These are phyloP conservation scores for Camelina neglecta DNA, from an alignment of 345 rosid species.

Conservation along the genomic window DNA sequence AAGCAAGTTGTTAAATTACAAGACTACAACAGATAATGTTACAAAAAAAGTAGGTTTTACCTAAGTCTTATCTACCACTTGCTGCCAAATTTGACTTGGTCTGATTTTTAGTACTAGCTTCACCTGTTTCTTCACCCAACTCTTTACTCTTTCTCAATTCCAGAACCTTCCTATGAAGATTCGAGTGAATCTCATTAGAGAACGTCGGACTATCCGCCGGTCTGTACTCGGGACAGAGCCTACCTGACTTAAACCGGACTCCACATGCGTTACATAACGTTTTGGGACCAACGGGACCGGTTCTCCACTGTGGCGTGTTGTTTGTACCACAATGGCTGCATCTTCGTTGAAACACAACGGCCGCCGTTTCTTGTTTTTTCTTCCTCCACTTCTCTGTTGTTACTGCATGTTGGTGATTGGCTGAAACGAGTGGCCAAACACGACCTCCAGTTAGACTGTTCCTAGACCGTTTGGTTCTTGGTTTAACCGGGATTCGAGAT, in stretches of 20 bases:
- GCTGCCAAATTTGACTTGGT: conserved; percentile 47
- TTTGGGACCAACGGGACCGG: conserved; percentile 98
- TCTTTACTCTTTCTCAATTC: conserved; percentile 73
- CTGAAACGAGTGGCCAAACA: conserved; percentile 55
- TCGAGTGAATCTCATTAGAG: conserved; percentile 79
- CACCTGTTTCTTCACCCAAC: conserved; percentile 44
- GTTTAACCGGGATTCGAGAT: conserved; percentile 65
- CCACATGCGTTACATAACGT: conserved; percentile 99
- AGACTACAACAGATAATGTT: conserved; percentile 41
- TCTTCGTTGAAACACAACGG: conserved; percentile 61
- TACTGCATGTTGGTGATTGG: conserved; percentile 43
- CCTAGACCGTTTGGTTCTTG: conserved; percentile 56
- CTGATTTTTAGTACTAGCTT: conserved; percentile 31
- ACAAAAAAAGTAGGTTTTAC: conserved; percentile 43
- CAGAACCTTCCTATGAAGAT: conserved; percentile 89
- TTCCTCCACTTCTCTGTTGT: conserved; percentile 38
- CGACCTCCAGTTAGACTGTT: conserved; percentile 65
- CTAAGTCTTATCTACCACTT: conserved; percentile 40
- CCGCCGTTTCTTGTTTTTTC: conserved; percentile 42
- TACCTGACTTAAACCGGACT: conserved; percentile 87
- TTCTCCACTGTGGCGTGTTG: conserved; percentile 97
- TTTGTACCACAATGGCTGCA: conserved; percentile 94
- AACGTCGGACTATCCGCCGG: conserved; percentile 98
- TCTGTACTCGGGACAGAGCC: conserved; percentile 94
- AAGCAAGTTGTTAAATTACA: conserved; percentile 44